phyloP scores from a whole-genome alignment of 495 filamentous ascomycete species.

The Neurospora tetraspora region DNA sequence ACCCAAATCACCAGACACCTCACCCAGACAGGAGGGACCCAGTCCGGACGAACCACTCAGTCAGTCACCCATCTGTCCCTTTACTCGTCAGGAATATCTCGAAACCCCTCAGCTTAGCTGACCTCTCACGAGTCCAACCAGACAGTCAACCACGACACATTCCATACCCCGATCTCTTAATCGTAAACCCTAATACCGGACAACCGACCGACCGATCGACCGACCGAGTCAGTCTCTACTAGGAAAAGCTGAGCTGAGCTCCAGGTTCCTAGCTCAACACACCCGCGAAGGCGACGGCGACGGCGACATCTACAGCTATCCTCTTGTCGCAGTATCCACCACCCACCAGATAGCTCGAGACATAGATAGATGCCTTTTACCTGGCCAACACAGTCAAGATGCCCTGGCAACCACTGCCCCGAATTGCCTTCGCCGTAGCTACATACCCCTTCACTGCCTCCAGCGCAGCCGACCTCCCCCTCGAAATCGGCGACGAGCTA shows the following conservation, averaged over 20 bases:
- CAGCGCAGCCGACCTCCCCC: slow-evolving; percentile 81
- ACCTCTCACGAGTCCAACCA: background rate
- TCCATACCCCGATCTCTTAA: background rate
- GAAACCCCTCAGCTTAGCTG: background rate
- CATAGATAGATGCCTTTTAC: slow-evolving; percentile 22
- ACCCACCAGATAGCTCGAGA: background rate
- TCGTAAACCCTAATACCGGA: background rate
- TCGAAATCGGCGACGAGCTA: slow-evolving; percentile 94
- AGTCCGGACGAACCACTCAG: background rate
- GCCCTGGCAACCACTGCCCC: slow-evolving; percentile 95
- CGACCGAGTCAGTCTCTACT: background rate
- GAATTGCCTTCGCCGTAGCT: slow-evolving; percentile 95
- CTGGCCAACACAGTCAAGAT: slow-evolving; percentile 37
- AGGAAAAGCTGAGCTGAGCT: background rate
- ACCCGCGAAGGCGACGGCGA: background rate
- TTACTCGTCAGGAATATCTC: background rate
- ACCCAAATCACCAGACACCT: background rate
- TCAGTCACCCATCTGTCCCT: background rate
- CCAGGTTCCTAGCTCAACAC: background rate
- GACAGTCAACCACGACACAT: background rate
- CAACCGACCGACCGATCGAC: background rate
- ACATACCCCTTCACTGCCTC: slow-evolving; percentile 84
- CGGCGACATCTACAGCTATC: background rate
- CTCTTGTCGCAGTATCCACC: background rate
- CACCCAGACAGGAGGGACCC: background rate